Conservation (phyloP, 2,329 filamentous ascomycete genomes). For the Aspergillus sp. region DNA sequence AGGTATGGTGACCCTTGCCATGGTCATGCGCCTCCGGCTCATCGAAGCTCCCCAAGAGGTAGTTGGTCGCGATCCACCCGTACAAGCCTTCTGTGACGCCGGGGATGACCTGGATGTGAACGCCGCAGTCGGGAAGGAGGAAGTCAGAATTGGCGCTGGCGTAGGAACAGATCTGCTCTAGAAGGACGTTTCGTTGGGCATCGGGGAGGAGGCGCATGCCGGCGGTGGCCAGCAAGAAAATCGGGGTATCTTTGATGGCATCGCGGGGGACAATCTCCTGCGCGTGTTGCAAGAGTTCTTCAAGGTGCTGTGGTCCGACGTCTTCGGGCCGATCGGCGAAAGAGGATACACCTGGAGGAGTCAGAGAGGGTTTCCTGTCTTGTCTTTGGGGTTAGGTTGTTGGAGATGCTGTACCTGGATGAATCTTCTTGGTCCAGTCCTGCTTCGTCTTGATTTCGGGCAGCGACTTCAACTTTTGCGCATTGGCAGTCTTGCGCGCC, state of each 20-base stretch:
- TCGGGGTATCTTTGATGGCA: slow-evolving; percentile 77
- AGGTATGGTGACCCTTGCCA: slow-evolving; percentile 87
- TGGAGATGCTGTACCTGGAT: slow-evolving; percentile 60
- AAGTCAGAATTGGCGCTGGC: slow-evolving; percentile 75
- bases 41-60: slow-evolving; percentile 88
- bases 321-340: slow-evolving; percentile 74
- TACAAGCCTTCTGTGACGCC: slow-evolving; percentile 95
- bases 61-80: slow-evolving; percentile 97
- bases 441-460: slow-evolving; percentile 81
- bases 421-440: slow-evolving; percentile 89
- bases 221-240: slow-evolving; percentile 93
- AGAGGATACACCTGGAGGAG: slow-evolving; percentile 66
- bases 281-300: slow-evolving; percentile 77
- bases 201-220: slow-evolving; percentile 85
- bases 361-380: no score
- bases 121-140: slow-evolving; percentile 79
- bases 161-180: slow-evolving; percentile 79
- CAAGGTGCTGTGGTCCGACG: slow-evolving; percentile 79
- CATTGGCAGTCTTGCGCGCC: slow-evolving; percentile 60
- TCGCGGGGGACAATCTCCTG: slow-evolving; percentile 71
- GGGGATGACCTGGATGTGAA: slow-evolving; percentile 90
- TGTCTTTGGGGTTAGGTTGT: no score
- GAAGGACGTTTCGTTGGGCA: slow-evolving; percentile 66
- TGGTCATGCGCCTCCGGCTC: slow-evolving; percentile 70
- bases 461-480: slow-evolving; percentile 63